phyloP scores from a whole-genome alignment of 1,139 yeast species.

The Sporopachydermia cereana region DNA sequence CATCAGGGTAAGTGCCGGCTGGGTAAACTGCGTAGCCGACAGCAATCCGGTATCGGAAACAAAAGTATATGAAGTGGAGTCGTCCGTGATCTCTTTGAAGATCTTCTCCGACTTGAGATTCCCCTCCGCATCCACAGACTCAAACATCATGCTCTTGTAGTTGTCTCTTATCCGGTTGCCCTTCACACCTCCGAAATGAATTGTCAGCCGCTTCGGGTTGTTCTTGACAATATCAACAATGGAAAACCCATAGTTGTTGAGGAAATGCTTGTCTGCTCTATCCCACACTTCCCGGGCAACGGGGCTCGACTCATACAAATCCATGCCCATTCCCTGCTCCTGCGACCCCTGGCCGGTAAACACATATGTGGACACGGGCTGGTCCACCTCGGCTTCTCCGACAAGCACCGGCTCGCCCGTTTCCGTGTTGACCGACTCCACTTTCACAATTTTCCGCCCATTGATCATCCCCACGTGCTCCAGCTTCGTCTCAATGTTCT shows the following conservation, averaged over 20 bases:
- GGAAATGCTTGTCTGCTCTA: constrained; percentile 89
- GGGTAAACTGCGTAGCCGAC: constrained; percentile 97
- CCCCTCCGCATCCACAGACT: constrained; percentile 81
- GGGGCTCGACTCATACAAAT: constrained; percentile 76
- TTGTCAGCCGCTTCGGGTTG: constrained; percentile 91
- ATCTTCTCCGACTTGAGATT: constrained; percentile 83
- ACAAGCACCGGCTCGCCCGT: constrained; percentile 64
- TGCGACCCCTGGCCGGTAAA: constrained; percentile 99
- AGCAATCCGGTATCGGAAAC: constrained; percentile 89
- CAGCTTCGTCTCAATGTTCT: constrained; percentile 72
- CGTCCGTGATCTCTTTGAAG: constrained; percentile 79
- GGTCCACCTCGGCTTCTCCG: constrained; percentile 98
- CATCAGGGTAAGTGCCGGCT: constrained; percentile 98
- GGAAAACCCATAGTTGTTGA: constrained; percentile 91
- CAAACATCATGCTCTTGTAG: constrained; percentile 95
- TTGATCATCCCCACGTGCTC: constrained; percentile 98
- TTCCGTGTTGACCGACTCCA: constrained; percentile 76
- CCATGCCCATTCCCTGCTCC: constrained; percentile 99
- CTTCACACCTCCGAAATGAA: constrained; percentile 95
- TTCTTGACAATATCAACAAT: constrained; percentile 89
- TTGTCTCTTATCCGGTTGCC: constrained; percentile 93
- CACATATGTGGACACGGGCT: constrained; percentile 91
- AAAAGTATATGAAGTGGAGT: constrained; percentile 78
- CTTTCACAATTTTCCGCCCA: constrained; percentile 94
- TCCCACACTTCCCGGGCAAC: constrained; percentile 98